Conservation (phyloP, 179 eudicot genomes). For the Silene coronaria region DNA sequence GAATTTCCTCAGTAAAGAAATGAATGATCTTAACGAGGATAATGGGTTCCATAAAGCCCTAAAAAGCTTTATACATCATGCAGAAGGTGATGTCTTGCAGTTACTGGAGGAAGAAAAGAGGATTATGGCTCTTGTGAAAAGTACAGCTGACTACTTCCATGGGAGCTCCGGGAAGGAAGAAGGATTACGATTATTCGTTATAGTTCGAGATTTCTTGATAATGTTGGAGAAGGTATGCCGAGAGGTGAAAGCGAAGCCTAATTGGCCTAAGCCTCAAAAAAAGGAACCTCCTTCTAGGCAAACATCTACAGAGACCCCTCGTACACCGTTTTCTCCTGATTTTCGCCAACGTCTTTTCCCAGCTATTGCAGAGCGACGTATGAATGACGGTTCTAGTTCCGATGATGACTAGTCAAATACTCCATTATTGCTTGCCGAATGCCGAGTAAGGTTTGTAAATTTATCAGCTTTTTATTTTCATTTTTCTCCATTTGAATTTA, state of each 20-base stretch:
- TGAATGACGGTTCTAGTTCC: conserved; percentile 46
- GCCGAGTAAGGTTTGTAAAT: conserved; percentile 14
- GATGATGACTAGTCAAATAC: conserved; percentile 45
- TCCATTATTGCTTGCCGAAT: not conserved
- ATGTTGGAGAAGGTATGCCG: conserved; percentile 62
- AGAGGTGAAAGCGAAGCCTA: conserved; percentile 51
- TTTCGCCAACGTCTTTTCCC: conserved; percentile 58
- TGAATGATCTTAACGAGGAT: conserved; percentile 39
- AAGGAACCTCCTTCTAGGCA: conserved; percentile 36
- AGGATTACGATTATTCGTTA: conserved; percentile 60
- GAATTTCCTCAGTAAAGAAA: conserved; percentile 50
- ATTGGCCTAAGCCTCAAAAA: conserved; percentile 33
- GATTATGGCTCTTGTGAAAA: conserved; percentile 59
- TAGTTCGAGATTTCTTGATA: conserved; percentile 62
- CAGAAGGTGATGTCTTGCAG: conserved; percentile 47
- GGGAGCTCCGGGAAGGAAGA: conserved; percentile 73
- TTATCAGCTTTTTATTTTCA: not conserved
- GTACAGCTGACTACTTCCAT: conserved; percentile 72
- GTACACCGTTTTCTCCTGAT: conserved; percentile 38
- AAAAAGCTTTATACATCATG: conserved; percentile 46
- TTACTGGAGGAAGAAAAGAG: conserved; percentile 74
- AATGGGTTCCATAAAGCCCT: conserved; percentile 48
- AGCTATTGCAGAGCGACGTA: conserved; percentile 57
- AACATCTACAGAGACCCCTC: conserved; percentile 31
- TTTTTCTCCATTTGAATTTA: not conserved